A percentile compares a stretch with the other conserved stretches of the same genome.
phyloP scores from a whole-genome alignment of 192 early-diverging fungal genomes.

The Chytriomyces confervae region DNA sequence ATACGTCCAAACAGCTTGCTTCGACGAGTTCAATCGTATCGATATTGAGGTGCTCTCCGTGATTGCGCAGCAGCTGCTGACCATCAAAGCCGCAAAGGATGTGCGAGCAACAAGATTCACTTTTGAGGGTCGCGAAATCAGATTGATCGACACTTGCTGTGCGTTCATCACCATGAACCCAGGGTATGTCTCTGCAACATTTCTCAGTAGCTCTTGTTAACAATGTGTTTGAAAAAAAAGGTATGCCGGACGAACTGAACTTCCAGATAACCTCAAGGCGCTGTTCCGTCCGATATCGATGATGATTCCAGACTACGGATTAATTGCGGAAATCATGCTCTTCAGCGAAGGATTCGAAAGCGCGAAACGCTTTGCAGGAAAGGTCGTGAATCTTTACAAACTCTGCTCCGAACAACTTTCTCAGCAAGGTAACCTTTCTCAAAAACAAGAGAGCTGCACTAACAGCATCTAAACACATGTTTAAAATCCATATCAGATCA shows the following conservation, averaged over 20 bases:
- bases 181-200: conserved; percentile 42
- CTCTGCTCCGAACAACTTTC: conserved; percentile 68
- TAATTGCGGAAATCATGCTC: conserved; percentile 71
- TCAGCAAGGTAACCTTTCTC: conserved; percentile 44
- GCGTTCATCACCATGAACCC: conserved; percentile 71
- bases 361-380: conserved; percentile 61
- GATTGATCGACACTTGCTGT: conserved; percentile 65
- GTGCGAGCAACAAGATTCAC: conserved; percentile 61
- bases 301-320: conserved; percentile 70
- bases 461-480: not conserved
- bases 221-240: not conserved
- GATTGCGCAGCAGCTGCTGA: conserved; percentile 67
- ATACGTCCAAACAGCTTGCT: conserved; percentile 40
- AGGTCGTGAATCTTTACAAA: conserved; percentile 69
- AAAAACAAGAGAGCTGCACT: not conserved
- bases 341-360: conserved; percentile 70
- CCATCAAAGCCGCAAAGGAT: conserved; percentile 67
- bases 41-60: conserved; percentile 69
- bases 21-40: conserved; percentile 71
- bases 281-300: conserved; percentile 67
- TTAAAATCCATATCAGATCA: conserved; percentile 48
- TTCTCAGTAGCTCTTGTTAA: not conserved
- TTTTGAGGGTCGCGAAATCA: conserved; percentile 65
- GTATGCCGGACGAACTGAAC: conserved; percentile 60
- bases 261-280: conserved; percentile 69